Evolutionary conservation across 768 basidiomycete genomes (phyloP), one percentile per base, ranked within the genome.

Genomic region (Boletus vermiculosoides): DNA sequence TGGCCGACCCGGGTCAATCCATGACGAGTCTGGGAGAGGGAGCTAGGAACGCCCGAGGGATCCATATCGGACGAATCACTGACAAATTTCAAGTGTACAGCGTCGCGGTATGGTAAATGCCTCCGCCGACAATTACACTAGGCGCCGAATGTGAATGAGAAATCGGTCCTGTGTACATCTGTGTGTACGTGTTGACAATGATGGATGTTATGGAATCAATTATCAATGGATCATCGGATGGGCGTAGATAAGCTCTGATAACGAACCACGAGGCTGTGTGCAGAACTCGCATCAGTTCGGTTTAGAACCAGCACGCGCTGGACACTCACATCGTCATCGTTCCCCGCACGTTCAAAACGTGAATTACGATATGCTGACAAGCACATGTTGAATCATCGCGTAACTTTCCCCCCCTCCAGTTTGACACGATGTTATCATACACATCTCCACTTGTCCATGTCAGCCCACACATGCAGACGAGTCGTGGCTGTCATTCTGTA

Each of bases 161-260:
- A 37, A 15, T 6, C 10, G 48, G 30, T 8, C 30, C 34, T 52
- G 48, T 50, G 40, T 57, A 18, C 44, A 12, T 25, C 34, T 54
- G 47, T 64, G 2, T 55, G 42, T 28, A 0, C 25, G 25, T 51
- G n/a, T 50, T 60, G 50, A n/a, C 28, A 3, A 5, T 22, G 39
- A 4, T 16, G 13, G 13, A 34, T 5, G 33, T 34, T 20, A 6
- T 42, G 18, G 22, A 15, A 56, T 50, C 47, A 37, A 58, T 49
- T 15, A 56, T 50, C 47, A 37, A 58, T 49, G 44, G 30, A 45
- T 45, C 11, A 53, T 36, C 23, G n/a, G 36, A 54, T 1, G 45
- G 23, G 46, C 31, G 13, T 9, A 44, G 62, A 63, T 63, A 52
- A 63, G 7, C 62, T 63, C 37, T 42, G 64, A 66, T 66, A 62